These are phyloP conservation scores for Meredithiella fracta DNA, from an alignment of 2,329 filamentous ascomycete genomes.

Conservation along the genomic window DNA sequence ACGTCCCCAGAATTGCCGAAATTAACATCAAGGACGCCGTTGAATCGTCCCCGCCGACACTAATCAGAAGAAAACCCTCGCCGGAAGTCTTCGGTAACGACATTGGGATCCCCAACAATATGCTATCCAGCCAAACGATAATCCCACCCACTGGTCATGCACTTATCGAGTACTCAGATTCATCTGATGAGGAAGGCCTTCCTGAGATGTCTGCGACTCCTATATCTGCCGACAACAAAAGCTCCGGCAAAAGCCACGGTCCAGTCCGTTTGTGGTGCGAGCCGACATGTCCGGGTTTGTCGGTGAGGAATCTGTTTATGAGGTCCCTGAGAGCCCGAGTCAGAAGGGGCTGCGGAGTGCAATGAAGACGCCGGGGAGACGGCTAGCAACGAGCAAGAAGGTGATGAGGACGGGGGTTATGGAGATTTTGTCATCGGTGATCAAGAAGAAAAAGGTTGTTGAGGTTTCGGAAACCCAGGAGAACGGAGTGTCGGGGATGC, in stretches of 20 bases:
- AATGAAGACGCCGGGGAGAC: background rate
- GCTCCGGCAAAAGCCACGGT: slow-evolving; percentile 7
- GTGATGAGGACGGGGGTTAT: background rate
- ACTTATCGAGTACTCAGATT: background rate
- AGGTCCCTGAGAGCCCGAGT: slow-evolving; percentile 5
- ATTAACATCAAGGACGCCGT: background rate
- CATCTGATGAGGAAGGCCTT: background rate
- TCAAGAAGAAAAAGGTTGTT: background rate
- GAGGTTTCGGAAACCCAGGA: background rate
- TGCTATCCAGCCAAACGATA: background rate
- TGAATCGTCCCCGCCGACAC: background rate
- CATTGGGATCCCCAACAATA: background rate
- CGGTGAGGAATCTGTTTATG: slow-evolving; percentile 5
- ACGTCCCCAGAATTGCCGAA: background rate
- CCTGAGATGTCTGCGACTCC: background rate
- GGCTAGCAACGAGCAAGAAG: background rate
- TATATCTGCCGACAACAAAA: background rate
- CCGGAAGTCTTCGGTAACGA: no score
- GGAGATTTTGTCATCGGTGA: background rate
- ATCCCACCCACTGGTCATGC: background rate
- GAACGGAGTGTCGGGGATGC: background rate
- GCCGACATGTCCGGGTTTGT: background rate
- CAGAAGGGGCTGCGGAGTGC: background rate
- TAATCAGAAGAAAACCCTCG: background rate
- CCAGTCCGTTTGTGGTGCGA: background rate